A percentile compares a stretch with the other conserved stretches of the same genome.
These are phyloP conservation scores for Gentiana straminea DNA, from an alignment of 257 asterid species.

Conservation along the genomic window DNA sequence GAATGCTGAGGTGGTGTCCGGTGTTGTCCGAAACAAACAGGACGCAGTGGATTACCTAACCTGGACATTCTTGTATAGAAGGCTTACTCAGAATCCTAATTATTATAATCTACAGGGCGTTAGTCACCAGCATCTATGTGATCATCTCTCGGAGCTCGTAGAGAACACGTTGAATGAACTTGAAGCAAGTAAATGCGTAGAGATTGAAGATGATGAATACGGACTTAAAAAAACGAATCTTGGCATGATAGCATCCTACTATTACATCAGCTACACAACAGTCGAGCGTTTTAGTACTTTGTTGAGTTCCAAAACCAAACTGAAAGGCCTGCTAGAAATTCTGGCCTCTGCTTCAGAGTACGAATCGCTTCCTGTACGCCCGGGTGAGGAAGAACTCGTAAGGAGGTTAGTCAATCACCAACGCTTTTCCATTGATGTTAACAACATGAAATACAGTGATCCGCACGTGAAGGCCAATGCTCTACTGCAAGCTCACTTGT, in stretches of 20 bases:
- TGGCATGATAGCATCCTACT: slow-evolving; percentile 31
- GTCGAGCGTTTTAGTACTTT: slow-evolving; percentile 27
- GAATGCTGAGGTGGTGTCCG: slow-evolving; percentile 29
- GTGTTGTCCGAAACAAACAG: slow-evolving; percentile 27
- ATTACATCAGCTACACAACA: slow-evolving; percentile 26
- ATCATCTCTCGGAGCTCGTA: slow-evolving; percentile 27
- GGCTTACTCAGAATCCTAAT: slow-evolving; percentile 29
- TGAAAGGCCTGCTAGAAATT: slow-evolving; percentile 28
- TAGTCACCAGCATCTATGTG: slow-evolving; percentile 24
- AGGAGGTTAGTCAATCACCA: slow-evolving; percentile 26
- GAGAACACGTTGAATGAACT: slow-evolving; percentile 25
- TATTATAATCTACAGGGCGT: slow-evolving; percentile 35
- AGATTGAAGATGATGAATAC: slow-evolving; percentile 15
- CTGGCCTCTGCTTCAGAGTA: slow-evolving; percentile 29
- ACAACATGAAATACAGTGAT: slow-evolving; percentile 15
- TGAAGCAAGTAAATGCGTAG: slow-evolving; percentile 23
- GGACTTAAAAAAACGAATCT: slow-evolving; percentile 22
- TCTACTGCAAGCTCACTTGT: slow-evolving; percentile 27
- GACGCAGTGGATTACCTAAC: slow-evolving; percentile 33
- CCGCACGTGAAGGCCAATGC: slow-evolving; percentile 30
- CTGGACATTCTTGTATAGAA: slow-evolving; percentile 36
- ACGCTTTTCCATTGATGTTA: slow-evolving; percentile 19
- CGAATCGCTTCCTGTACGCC: slow-evolving; percentile 22
- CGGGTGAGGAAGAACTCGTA: slow-evolving; percentile 29
- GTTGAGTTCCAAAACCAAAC: slow-evolving; percentile 22